Evolutionary conservation across 2,329 filamentous ascomycete genomes (phyloP).

Genomic region (Hymenotorrendiella dingleyae): DNA sequence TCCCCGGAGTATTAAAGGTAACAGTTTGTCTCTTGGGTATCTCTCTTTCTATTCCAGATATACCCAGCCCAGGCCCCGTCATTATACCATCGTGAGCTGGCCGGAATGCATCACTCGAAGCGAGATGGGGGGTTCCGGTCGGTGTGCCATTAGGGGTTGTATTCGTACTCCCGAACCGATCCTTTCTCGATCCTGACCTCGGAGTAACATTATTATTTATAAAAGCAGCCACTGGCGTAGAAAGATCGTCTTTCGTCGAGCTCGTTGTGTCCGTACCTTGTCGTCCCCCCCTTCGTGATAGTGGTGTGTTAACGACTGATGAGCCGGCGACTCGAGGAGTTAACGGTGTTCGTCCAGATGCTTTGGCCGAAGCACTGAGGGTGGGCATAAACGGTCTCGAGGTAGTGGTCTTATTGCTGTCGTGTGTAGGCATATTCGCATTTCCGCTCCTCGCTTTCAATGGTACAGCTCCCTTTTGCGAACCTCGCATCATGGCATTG

Average conservation of each 20-base stretch:
- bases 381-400: slow-evolving; percentile 58
- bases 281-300: slow-evolving; percentile 32
- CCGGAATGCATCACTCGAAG: slow-evolving; percentile 29
- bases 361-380: slow-evolving; percentile 56
- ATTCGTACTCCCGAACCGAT: slow-evolving; percentile 61
- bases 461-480: slow-evolving; percentile 22
- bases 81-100: slow-evolving; percentile 27
- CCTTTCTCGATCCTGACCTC: slow-evolving; percentile 67
- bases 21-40: slow-evolving; percentile 27
- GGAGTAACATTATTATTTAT: slow-evolving; percentile 69
- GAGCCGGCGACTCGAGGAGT: slow-evolving; percentile 50
- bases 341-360: slow-evolving; percentile 45
- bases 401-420: slow-evolving; percentile 41
- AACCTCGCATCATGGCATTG: slow-evolving; percentile 43
- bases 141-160: slow-evolving; percentile 62
- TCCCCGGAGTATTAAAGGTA: slow-evolving; percentile 36
- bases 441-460: slow-evolving; percentile 23
- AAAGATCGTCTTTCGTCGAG: slow-evolving; percentile 41
- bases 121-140: slow-evolving; percentile 34
- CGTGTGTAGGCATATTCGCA: slow-evolving; percentile 39
- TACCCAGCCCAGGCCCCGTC: slow-evolving; percentile 19
- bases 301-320: slow-evolving; percentile 24
- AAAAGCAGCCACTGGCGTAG: slow-evolving; percentile 48
- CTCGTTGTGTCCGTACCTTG: slow-evolving; percentile 36
- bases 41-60: slow-evolving; percentile 25